Conservation (phyloP, 345 rosid genomes). For the Dimocarpus longan region DNA sequence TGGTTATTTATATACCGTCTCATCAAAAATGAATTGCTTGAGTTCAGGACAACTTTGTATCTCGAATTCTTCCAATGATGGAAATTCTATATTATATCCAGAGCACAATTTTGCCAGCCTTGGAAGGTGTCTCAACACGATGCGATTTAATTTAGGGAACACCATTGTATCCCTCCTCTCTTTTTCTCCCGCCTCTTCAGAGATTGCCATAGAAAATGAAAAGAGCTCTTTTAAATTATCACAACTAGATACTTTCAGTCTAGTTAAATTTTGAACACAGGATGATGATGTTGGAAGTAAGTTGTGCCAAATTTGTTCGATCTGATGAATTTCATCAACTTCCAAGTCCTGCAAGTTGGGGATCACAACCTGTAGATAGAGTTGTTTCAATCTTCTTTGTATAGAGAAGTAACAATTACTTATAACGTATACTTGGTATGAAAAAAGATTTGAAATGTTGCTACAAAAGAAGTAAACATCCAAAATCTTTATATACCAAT, state of each 20-base stretch:
- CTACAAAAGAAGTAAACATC: background rate
- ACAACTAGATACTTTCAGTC: slow-evolving; percentile 1
- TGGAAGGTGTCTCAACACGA: background rate
- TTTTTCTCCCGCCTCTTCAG: background rate
- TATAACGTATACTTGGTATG: no score
- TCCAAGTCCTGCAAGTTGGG: slow-evolving; percentile 3
- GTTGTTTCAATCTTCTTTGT: no score
- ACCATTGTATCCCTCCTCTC: background rate
- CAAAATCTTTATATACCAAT: background rate
- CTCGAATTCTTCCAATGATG: background rate
- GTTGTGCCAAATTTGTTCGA: slow-evolving; percentile 11
- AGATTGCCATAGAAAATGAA: background rate
- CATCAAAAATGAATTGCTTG: background rate
- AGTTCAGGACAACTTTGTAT: background rate
- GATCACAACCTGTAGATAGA: background rate
- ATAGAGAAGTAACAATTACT: no score
- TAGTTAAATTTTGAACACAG: slow-evolving; percentile 3
- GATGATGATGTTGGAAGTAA: background rate
- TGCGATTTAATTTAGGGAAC: background rate
- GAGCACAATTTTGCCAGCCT: background rate
- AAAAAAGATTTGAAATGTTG: no score
- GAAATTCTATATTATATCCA: background rate
- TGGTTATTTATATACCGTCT: background rate
- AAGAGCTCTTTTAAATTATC: slow-evolving; percentile 15
- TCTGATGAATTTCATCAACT: background rate